Evolutionary conservation across 2,329 filamentous ascomycete genomes (phyloP).

Genomic region (Tolypocladium endophyticum): DNA sequence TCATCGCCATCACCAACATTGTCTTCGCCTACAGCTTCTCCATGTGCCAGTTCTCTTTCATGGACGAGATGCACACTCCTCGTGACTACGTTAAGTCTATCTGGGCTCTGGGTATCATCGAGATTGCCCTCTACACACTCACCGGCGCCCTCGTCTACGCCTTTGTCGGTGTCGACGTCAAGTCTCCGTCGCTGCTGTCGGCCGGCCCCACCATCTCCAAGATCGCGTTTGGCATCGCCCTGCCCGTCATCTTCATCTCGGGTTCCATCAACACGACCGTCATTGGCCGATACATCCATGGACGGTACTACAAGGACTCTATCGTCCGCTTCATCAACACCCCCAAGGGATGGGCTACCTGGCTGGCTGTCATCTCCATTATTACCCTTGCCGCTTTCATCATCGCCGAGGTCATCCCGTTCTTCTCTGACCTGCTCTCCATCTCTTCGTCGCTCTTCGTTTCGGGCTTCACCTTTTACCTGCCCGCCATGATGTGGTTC

Average conservation of each 20-base stretch:
- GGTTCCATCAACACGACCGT: constrained; percentile 56
- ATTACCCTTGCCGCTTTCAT: constrained; percentile 57
- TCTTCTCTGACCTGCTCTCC: constrained; percentile 55
- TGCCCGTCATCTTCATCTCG: constrained; percentile 65
- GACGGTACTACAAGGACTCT: constrained; percentile 30
- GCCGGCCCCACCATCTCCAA: constrained; percentile 49
- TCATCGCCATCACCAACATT: constrained; percentile 57
- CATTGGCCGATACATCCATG: constrained; percentile 34
- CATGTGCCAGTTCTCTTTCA: constrained; percentile 41
- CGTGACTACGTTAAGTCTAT: constrained; percentile 43
- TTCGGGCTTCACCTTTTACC: constrained; percentile 25
- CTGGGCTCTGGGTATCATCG: constrained; percentile 47
- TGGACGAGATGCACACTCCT: constrained; percentile 43
- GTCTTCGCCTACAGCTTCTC: constrained; percentile 57
- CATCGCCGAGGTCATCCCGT: constrained; percentile 61
- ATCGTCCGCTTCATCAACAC: constrained; percentile 37
- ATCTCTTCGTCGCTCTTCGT: constrained; percentile 38
- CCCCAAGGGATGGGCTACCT: constrained; percentile 36
- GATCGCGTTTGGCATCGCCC: constrained; percentile 58
- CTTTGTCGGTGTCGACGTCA: constrained; percentile 53
- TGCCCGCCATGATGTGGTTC: constrained; percentile 30
- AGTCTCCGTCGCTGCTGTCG: constrained; percentile 58
- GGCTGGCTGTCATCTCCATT: constrained; percentile 45
- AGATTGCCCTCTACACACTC: constrained; percentile 56
- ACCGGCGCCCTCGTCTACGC: constrained; percentile 59